phyloP scores from a whole-genome alignment of 495 filamentous ascomycete species.

The Aspergillus sparsus region DNA sequence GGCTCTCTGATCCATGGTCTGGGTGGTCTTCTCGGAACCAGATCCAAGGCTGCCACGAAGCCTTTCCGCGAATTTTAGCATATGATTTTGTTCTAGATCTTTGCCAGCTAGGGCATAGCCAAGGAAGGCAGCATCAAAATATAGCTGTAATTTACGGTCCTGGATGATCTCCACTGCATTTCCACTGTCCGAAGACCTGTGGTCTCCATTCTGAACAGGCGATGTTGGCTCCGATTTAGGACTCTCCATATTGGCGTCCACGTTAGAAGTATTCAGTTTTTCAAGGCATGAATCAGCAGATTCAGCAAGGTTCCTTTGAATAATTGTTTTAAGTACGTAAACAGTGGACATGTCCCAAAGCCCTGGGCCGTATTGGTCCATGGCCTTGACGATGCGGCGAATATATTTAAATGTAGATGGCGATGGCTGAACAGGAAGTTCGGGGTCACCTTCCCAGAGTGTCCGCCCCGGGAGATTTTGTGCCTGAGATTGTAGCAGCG shows the following conservation, averaged over 20 bases:
- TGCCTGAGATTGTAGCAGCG: slow-evolving; percentile 14
- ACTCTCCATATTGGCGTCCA: slow-evolving; percentile 16
- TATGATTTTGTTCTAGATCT: slow-evolving; percentile 33
- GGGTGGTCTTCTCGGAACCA: slow-evolving; percentile 39
- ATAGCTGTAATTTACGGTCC: slow-evolving; percentile 67
- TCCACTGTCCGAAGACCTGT: slow-evolving; percentile 14
- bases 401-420: slow-evolving; percentile 74
- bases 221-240: slow-evolving; percentile 8
- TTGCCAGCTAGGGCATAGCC: slow-evolving; percentile 41
- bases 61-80: slow-evolving; percentile 48
- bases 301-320: slow-evolving; percentile 41
- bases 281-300: slow-evolving; percentile 27
- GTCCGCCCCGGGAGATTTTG: slow-evolving; percentile 47
- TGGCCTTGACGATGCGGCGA: slow-evolving; percentile 60
- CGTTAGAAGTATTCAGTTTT: slow-evolving; percentile 24
- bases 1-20: slow-evolving; percentile 56
- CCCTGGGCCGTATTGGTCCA: slow-evolving; percentile 72
- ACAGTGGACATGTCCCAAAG: slow-evolving; percentile 80
- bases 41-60: slow-evolving; percentile 50
- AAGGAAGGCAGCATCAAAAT: slow-evolving; percentile 78
- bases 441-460: slow-evolving; percentile 78
- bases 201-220: slow-evolving; percentile 11
- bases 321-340: slow-evolving; percentile 56
- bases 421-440: slow-evolving; percentile 79
- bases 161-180: slow-evolving; percentile 26